These are phyloP conservation scores for Vitis hybrid DNA, from an alignment of 177 flowering plant species.

Conservation along the genomic window DNA sequence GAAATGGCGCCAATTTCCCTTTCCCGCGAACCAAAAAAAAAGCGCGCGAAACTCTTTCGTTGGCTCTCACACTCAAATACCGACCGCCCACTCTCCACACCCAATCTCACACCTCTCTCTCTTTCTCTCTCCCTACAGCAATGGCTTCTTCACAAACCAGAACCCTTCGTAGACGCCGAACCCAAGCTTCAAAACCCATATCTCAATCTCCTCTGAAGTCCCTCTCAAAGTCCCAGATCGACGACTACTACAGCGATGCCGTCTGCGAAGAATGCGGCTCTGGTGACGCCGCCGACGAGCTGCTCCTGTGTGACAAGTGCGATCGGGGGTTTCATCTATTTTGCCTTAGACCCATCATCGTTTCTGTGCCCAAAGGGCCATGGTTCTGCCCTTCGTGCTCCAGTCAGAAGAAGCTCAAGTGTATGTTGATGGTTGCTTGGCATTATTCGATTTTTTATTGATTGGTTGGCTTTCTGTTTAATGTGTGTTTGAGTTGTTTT, in stretches of 20 bases:
- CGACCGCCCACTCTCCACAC: no score
- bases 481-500: no score
- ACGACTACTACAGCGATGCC: conserved; percentile 33
- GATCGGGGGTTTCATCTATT: conserved; percentile 78
- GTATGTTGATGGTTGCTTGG: conserved; percentile 13
- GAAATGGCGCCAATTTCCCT: conserved; percentile 16
- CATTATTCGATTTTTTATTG: no score
- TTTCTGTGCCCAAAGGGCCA: conserved; percentile 68
- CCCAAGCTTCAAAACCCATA: conserved; percentile 52
- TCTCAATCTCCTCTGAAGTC: neutral
- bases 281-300: conserved; percentile 56
- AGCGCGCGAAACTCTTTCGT: conserved; percentile 10
- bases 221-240: neutral
- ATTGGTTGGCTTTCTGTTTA: no score
- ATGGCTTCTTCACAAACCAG: neutral
- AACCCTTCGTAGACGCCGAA: conserved; percentile 37
- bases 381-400: conserved; percentile 88
- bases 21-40: conserved; percentile 11
- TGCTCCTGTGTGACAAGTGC: conserved; percentile 88
- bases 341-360: conserved; percentile 78
- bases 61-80: neutral
- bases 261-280: conserved; percentile 77
- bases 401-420: conserved; percentile 27
- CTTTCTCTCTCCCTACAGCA: neutral
- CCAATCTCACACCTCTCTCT: no score